These are phyloP conservation scores for Trypethelium eluteriae DNA, from an alignment of 495 filamentous ascomycete species.

Conservation along the genomic window DNA sequence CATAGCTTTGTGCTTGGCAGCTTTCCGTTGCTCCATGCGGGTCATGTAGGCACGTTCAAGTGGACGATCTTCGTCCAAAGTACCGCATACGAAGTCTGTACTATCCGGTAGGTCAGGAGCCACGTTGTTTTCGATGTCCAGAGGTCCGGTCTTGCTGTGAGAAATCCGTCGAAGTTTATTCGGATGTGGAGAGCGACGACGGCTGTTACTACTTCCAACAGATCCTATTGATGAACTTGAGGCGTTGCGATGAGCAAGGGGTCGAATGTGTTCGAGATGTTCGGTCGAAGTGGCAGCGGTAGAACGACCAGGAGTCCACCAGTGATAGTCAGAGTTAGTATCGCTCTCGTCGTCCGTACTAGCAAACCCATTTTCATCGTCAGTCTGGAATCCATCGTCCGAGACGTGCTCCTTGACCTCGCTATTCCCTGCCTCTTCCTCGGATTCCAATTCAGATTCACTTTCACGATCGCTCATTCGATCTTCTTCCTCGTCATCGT, in stretches of 20 bases:
- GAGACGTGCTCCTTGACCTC: constrained; percentile 52
- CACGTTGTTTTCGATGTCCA: constrained; percentile 42
- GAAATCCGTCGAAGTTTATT: constrained; percentile 3
- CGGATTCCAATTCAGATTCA: constrained; percentile 45
- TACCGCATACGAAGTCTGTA: constrained; percentile 96
- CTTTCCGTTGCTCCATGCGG: constrained; percentile 69
- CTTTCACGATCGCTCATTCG: constrained; percentile 45
- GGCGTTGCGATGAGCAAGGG: constrained; percentile 41
- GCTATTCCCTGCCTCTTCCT: constrained; percentile 20
- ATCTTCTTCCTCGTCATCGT: constrained; percentile 41
- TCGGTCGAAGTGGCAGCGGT: constrained; percentile 50
- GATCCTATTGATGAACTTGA: constrained; percentile 63
- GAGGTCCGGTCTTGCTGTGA: not conserved
- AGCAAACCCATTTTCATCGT: constrained; percentile 90
- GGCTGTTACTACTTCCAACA: constrained; percentile 39
- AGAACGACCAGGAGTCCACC: constrained; percentile 63
- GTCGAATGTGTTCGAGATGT: constrained; percentile 43
- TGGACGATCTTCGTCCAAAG: constrained; percentile 90
- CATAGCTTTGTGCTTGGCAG: constrained; percentile 65
- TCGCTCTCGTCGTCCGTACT: constrained; percentile 81
- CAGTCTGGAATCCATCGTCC: constrained; percentile 73
- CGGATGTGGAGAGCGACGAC: constrained; percentile 20
- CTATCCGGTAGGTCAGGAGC: constrained; percentile 80
- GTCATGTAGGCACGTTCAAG: constrained; percentile 87
- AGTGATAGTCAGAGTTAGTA: constrained; percentile 60